phyloP scores from a whole-genome alignment of 139 green algal genomes.

The Monoraphidium neglectum region DNA sequence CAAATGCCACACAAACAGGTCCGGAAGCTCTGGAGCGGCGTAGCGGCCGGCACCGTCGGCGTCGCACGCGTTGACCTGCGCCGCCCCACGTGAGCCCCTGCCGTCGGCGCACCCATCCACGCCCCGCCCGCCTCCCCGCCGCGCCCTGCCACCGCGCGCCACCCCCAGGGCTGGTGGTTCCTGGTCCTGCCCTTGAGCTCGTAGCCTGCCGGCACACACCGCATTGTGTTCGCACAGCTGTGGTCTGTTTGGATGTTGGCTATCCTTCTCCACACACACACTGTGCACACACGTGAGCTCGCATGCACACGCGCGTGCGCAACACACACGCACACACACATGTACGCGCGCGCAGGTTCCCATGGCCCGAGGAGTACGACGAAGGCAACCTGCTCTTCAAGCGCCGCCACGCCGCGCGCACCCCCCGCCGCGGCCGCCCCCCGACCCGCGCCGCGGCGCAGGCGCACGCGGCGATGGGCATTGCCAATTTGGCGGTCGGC shows the following conservation, averaged over 20 bases:
- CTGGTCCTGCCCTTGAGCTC: too few relatives aligned
- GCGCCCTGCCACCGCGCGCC: too few relatives aligned
- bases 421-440: background rate
- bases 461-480: background rate
- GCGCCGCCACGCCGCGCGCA: slow-evolving; percentile 4
- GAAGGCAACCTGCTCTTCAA: slow-evolving; percentile 26
- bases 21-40: slow-evolving; percentile 31
- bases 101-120: too few relatives aligned
- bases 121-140: too few relatives aligned
- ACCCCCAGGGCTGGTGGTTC: too few relatives aligned
- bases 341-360: slow-evolving; percentile 6
- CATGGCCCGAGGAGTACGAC: slow-evolving; percentile 34
- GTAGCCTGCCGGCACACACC: too few relatives aligned
- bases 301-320: too few relatives aligned
- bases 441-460: background rate
- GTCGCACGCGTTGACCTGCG: slow-evolving; percentile 60
- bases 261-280: too few relatives aligned
- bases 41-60: slow-evolving; percentile 46
- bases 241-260: too few relatives aligned
- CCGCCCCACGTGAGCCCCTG: slow-evolving; percentile 59
- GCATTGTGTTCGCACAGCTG: too few relatives aligned
- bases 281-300: too few relatives aligned
- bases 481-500: background rate
- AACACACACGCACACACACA: too few relatives aligned
- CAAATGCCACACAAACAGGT: slow-evolving; percentile 18